These are phyloP conservation scores for Acacia pycnantha DNA, from an alignment of 331 rosid genomes.

Conservation along the genomic window DNA sequence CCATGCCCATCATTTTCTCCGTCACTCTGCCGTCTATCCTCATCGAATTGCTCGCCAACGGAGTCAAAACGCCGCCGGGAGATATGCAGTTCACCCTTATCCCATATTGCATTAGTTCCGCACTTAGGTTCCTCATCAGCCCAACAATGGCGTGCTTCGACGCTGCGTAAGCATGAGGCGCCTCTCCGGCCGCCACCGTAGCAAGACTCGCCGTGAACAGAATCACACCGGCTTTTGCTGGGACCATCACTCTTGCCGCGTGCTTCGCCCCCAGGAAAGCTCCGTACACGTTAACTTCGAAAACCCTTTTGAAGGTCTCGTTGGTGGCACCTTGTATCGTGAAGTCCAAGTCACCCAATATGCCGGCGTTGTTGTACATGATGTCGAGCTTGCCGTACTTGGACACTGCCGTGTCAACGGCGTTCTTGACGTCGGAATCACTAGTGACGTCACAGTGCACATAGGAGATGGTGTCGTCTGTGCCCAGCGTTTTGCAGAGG, in stretches of 20 bases:
- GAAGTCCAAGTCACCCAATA: neutral
- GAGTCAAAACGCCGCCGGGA: constrained; percentile 45
- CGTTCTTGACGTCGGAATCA: constrained; percentile 48
- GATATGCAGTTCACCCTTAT: constrained; percentile 50
- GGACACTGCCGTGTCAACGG: constrained; percentile 37
- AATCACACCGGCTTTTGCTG: constrained; percentile 48
- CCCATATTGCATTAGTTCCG: constrained; percentile 56
- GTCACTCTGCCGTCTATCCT: constrained; percentile 5
- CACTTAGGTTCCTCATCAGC: constrained; percentile 48
- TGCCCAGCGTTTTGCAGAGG: constrained; percentile 21
- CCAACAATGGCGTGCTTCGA: constrained; percentile 68
- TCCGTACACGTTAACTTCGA: constrained; percentile 56
- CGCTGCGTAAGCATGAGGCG: constrained; percentile 46
- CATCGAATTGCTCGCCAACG: constrained; percentile 12
- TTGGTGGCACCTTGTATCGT: neutral
- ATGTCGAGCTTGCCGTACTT: constrained; percentile 55
- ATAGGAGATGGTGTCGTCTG: constrained; percentile 22
- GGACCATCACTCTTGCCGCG: constrained; percentile 63
- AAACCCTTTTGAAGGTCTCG: constrained; percentile 41
- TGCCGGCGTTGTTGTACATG: constrained; percentile 65
- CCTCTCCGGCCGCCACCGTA: constrained; percentile 23
- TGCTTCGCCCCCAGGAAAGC: constrained; percentile 66
- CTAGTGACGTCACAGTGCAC: constrained; percentile 51
- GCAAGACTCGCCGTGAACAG: constrained; percentile 55
- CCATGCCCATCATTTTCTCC: constrained; percentile 26